Evolutionary conservation across 139 green algal genomes (phyloP), one percentile per base, ranked within the genome.

Genomic region (Tetradesmus lagerheimii): DNA sequence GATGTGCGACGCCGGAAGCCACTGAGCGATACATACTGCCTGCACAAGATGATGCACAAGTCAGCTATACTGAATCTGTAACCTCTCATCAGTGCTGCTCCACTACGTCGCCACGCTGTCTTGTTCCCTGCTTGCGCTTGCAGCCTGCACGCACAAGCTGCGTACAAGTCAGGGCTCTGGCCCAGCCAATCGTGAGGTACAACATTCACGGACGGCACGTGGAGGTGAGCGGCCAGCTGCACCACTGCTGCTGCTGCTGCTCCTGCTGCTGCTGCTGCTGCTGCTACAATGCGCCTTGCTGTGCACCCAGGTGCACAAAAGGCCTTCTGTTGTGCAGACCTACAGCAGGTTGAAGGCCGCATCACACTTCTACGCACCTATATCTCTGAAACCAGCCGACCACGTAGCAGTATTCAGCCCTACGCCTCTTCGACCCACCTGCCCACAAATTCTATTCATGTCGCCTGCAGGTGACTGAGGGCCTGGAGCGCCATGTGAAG

Each of bases 201-300:
- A 87, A 50, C 82, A 74, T 87, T 2, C 82, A 87, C 23, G 82
- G 82, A 9, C 57, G 82, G 2, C 82, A 87, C 82, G 35, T 87
- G 14, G 39, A 78, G 34, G 82, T 87, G 53, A 71, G 57, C 57
- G 31, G 57, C 16, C 25, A n/a, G 1, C 20, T 1, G 23, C 18
- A 31, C 23, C 57, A 9, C 0, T 6, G 12, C 25, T 71, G 57
- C 57, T 71, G 23, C 23, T 71, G 16, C 23, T 71, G 57, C 57
- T 71, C 20, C 57, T 71, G 57, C 57, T n/a, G n/a, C n/a, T n/a
- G 31, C 25, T n/a, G 2, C 57, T 31, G 23, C 57, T 71, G 57
- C 14, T 5, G 20, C 57, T 71, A 23, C 57, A 71, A 20, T 31
- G 57, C 20, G 25, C 5, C 57, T 23, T 18, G 47, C 47, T 23